These are phyloP conservation scores for Prunus padus DNA, from an alignment of 306 rosid species.

Conservation along the genomic window DNA sequence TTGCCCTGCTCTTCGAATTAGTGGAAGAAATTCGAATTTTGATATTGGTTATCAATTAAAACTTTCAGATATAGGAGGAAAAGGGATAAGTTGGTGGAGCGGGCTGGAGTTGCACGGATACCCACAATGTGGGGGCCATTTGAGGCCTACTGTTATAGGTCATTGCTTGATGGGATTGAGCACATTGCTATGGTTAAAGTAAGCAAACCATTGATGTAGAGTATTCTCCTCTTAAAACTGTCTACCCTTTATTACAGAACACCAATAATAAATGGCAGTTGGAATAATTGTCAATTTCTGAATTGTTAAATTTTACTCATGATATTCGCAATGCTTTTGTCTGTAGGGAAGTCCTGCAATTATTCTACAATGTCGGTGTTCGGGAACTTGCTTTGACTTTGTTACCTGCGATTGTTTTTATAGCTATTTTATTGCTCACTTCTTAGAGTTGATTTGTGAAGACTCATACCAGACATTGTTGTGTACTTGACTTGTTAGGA, in stretches of 20 bases:
- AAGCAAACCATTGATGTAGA: conserved; percentile 19
- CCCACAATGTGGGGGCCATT: conserved; percentile 98
- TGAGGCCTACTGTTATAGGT: conserved; percentile 71
- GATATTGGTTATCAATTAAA: conserved; percentile 7
- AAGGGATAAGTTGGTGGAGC: conserved; percentile 69
- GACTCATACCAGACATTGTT: not conserved
- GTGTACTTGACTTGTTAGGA: not conserved
- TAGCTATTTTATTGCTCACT: not conserved
- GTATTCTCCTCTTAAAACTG: not conserved
- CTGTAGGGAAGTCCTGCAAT: not conserved
- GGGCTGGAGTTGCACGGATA: conserved; percentile 65
- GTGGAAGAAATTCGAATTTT: not conserved
- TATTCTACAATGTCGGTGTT: not conserved
- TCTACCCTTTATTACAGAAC: conserved; percentile 9
- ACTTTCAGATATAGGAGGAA: conserved; percentile 86
- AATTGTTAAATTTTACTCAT: not conserved
- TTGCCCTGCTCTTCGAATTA: not conserved
- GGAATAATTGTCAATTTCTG: conserved; percentile 6
- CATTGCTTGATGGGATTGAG: conserved; percentile 84
- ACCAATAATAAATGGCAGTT: not conserved
- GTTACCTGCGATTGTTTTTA: not conserved
- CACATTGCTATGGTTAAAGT: conserved; percentile 99
- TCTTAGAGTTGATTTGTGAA: not conserved
- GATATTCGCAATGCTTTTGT: not conserved
- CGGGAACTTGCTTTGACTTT: not conserved